Evolutionary conservation across 306 rosid genomes (phyloP).

Genomic region (Macrotyloma uniflorum): DNA sequence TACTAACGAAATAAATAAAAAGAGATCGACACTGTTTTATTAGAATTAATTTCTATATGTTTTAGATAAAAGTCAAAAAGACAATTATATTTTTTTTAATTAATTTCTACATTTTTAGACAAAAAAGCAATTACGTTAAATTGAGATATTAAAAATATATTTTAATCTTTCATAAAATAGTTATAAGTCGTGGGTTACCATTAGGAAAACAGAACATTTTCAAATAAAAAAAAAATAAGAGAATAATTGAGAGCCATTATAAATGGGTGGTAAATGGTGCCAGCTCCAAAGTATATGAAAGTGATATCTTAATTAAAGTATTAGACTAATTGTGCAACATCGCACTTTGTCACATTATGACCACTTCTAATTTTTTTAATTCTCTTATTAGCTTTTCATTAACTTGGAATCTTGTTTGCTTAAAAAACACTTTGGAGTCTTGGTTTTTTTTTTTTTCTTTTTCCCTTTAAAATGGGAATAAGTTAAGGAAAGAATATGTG

Average conservation of each 20-base stretch:
- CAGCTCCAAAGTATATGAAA: background rate
- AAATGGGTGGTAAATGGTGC: background rate
- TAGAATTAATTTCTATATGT: no score
- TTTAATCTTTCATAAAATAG: no score
- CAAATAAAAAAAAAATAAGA: background rate
- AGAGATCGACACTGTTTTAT: no score
- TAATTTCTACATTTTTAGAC: no score
- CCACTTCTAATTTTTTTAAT: background rate
- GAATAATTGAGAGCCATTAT: background rate
- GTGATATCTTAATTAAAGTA: background rate
- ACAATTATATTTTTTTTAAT: no score
- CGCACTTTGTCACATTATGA: background rate
- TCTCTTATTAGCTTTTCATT: background rate
- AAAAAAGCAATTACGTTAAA: no score
- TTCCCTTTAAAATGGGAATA: background rate
- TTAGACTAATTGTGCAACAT: background rate
- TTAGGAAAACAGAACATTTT: no score
- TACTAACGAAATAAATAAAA: no score
- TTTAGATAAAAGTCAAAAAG: no score
- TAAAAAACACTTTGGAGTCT: no score
- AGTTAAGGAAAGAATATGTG: background rate
- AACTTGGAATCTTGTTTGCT: background rate
- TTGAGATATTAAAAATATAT: no score
- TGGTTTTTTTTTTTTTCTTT: background rate
- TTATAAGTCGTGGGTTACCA: no score